Conservation (phyloP, 768 basidiomycete genomes). For the Amanita muscaria region DNA sequence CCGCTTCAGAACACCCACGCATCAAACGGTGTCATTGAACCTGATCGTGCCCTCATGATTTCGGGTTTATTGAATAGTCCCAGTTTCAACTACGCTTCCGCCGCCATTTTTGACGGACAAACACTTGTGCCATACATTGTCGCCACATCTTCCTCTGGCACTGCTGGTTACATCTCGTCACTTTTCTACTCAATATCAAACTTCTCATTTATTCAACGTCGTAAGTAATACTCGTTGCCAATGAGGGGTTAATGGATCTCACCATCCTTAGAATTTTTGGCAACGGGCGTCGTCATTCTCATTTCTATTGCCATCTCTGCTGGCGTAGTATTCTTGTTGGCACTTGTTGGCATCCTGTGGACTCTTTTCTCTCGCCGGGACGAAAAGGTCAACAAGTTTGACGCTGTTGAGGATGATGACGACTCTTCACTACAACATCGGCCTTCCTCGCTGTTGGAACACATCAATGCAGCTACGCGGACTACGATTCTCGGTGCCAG, state of each 20-base stretch:
- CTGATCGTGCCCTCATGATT: constrained; percentile 84
- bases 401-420: constrained; percentile 58
- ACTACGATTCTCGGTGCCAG: constrained; percentile 65
- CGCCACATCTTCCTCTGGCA: constrained; percentile 55
- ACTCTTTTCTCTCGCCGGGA: constrained; percentile 79
- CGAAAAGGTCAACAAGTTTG: constrained; percentile 58
- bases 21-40: constrained; percentile 62
- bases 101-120: constrained; percentile 82
- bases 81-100: constrained; percentile 70
- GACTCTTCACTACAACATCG: constrained; percentile 71
- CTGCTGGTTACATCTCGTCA: constrained; percentile 60
- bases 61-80: constrained; percentile 69
- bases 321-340: constrained; percentile 84
- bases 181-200: constrained; percentile 76
- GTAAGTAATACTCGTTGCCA: constrained; percentile 27
- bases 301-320: constrained; percentile 97
- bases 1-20: constrained; percentile 74
- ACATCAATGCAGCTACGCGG: constrained; percentile 85
- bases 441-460: constrained; percentile 81
- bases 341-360: constrained; percentile 81
- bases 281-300: constrained; percentile 88
- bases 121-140: constrained; percentile 76
- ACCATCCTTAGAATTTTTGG: constrained; percentile 60
- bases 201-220: constrained; percentile 64
- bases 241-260: constrained; percentile 11